Evolutionary conservation across 805 yeast genomes (phyloP), one percentile per base, ranked within the genome.

Genomic region (Blastobotrys chiropterorum): DNA sequence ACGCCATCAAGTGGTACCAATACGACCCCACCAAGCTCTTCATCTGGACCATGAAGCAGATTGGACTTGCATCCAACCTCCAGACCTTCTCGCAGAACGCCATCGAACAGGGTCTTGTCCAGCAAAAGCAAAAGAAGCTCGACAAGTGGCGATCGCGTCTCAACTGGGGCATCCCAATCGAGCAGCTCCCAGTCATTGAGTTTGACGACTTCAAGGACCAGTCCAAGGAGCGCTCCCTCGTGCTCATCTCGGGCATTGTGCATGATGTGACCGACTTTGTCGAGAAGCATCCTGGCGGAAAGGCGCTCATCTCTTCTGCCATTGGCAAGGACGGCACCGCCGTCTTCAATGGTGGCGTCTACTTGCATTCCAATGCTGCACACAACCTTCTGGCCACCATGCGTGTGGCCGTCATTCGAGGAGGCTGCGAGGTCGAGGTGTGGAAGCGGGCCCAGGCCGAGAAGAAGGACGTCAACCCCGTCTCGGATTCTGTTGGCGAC

Each of bases 101-200:
- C 64, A 71, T 85, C 41, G 85, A 86, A 53, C 83, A 82, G 63
- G 85, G 89, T 46, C 66, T 82, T 20, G 81, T 92, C 17, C 87
- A 83, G 61, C 96, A 90, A 65, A 84, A 83, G 66, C 98, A 90
- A 70, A 82, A 82, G 68, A 72, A 83, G 55, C 75, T 90, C 21
- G 95, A 90, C 68, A 73, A 80, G 55, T 81, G 87, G 71, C 76
- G 94, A 57, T 75, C 88, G 11, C 81, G 82, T 57, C 75, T 90
- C 54, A 86, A 87, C 71, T 90, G 97, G 97, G 97, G 97, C 17
- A 86, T 90, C 1, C 95, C 97, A 2, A 84, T 92, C 50, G 92
- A 90, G 57, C 84, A 83, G 66, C 73, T 90, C 14, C 97, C 98
- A 0, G 77, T 83, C 26, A 66, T 80, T 57, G 78, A 80, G 51